Evolutionary conservation across 768 basidiomycete species (phyloP), one percentile per base, ranked within the genome.

Genomic region (Leccinum incarnatum): DNA sequence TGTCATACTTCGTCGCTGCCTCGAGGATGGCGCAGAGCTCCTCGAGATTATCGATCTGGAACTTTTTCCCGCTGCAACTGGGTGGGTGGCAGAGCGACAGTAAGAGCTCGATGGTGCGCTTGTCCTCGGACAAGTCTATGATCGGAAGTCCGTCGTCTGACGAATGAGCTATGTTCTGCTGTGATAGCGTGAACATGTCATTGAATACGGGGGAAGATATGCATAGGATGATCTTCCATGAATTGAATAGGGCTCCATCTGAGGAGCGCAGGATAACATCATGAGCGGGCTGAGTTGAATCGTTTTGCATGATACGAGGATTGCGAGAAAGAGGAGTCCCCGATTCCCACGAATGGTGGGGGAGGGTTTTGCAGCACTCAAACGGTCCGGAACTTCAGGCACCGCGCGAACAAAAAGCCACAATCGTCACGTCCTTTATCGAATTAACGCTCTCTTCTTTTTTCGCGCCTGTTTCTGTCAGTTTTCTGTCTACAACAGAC

Each of bases 251-350:
- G 3, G 21, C 2, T 17, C 34, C 30, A 37, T 66, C 61, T 14
- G 67, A 60, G 15, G 61, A 60, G 14, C 64, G 59, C 14, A 68
- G 57, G 29, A 63, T 25, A 17, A 66, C 11, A 47, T 67, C 67
- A 1, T 59, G n/a, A 15, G 57, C 4, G 14, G 50, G 55, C 3
- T 49, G 60, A 30, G 29, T 52, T 9, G 23, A 10, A 27, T 42
- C 11, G 4, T 5, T 47, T 55, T 59, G 57, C 62, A 67, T 67
- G 65, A 19, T 49, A 9, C n/a, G 30, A 21, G 27, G n/a, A 10
- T 6, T 42, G 52, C 51, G 14, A n/a, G 34, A 5, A 4, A 36
- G 4, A 40, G 27, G 27, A 29, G 27, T 29, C 27, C 27, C 27
- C 27, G 27, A 29, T 8, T 29, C 27, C 2, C 27, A 29, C 27